Conservation (phyloP, 202 grass and related monocot species). For the Zizania palustris region DNA sequence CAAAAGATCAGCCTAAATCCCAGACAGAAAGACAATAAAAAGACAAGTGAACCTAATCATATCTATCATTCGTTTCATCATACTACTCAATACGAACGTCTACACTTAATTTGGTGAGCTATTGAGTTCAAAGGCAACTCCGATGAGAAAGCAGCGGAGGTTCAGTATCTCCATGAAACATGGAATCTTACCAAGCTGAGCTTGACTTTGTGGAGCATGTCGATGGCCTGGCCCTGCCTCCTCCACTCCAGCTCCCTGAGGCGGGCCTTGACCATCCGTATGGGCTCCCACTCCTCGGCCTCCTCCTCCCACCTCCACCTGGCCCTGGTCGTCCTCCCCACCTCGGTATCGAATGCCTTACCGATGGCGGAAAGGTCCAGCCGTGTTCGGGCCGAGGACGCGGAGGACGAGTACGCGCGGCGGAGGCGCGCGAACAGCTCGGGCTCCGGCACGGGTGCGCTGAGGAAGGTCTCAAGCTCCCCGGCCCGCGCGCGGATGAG, state of each 20-base stretch:
- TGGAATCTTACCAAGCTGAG: conserved; percentile 64
- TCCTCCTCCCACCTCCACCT: conserved; percentile 61
- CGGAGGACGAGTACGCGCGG: conserved; percentile 44
- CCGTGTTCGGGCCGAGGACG: conserved; percentile 43
- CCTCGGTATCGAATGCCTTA: conserved; percentile 75
- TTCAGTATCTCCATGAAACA: neutral
- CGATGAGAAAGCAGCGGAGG: neutral
- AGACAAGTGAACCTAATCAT: neutral
- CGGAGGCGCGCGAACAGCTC: conserved; percentile 54
- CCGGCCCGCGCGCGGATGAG: conserved; percentile 82
- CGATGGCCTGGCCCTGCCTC: conserved; percentile 51
- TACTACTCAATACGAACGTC: conserved; percentile 1
- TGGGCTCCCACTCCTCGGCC: conserved; percentile 78
- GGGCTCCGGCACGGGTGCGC: conserved; percentile 54
- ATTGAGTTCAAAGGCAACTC: too few species aligned
- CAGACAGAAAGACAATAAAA: neutral
- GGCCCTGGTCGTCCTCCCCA: conserved; percentile 18
- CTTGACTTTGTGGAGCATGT: conserved; percentile 83
- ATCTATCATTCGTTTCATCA: neutral
- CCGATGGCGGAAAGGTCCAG: conserved; percentile 82
- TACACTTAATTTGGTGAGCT: too few species aligned
- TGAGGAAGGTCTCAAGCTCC: conserved; percentile 87
- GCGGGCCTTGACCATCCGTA: conserved; percentile 63
- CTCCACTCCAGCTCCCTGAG: conserved; percentile 74
- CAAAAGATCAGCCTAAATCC: neutral